phyloP scores from a whole-genome alignment of 805 yeast species.

The Metschnikowia shivogae region DNA sequence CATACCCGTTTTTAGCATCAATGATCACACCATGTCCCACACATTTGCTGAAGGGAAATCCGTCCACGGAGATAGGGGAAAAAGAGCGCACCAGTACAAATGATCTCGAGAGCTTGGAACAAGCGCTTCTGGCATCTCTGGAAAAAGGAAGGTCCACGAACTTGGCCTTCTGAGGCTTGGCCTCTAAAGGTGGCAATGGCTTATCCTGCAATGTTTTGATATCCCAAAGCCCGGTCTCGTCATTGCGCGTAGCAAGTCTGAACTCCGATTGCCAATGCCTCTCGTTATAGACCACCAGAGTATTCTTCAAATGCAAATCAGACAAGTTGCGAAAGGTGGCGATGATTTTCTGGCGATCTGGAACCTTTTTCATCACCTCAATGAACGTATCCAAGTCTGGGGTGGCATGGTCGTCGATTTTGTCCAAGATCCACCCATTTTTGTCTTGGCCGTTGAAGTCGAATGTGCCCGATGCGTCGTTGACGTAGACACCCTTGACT shows the following conservation, averaged over 20 bases:
- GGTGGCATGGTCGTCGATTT: constrained; percentile 69
- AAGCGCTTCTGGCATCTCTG: constrained; percentile 36
- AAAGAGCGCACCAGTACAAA: constrained; percentile 67
- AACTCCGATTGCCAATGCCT: constrained; percentile 81
- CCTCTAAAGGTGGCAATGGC: constrained; percentile 52
- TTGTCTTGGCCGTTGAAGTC: constrained; percentile 53
- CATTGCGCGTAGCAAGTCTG: constrained; percentile 61
- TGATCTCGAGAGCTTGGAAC: constrained; percentile 57
- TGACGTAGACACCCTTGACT: constrained; percentile 76
- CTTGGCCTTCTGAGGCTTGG: constrained; percentile 59
- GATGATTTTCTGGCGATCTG: constrained; percentile 70
- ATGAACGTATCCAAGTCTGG: constrained; percentile 73
- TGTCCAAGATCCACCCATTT: constrained; percentile 77
- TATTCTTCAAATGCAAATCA: constrained; percentile 71
- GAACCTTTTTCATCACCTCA: constrained; percentile 71
- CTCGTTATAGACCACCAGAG: constrained; percentile 67
- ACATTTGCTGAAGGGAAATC: constrained; percentile 58
- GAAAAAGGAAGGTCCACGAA: constrained; percentile 66
- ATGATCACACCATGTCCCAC: constrained; percentile 75
- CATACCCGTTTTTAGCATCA: constrained; percentile 76
- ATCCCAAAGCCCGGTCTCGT: constrained; percentile 54
- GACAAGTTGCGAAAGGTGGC: constrained; percentile 71
- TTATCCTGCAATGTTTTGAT: constrained; percentile 51
- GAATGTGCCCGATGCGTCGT: constrained; percentile 76
- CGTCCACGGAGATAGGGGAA: constrained; percentile 71